These are phyloP conservation scores for Peronospora belbahrii DNA, from an alignment of 352 stramenopile species.

Conservation along the genomic window DNA sequence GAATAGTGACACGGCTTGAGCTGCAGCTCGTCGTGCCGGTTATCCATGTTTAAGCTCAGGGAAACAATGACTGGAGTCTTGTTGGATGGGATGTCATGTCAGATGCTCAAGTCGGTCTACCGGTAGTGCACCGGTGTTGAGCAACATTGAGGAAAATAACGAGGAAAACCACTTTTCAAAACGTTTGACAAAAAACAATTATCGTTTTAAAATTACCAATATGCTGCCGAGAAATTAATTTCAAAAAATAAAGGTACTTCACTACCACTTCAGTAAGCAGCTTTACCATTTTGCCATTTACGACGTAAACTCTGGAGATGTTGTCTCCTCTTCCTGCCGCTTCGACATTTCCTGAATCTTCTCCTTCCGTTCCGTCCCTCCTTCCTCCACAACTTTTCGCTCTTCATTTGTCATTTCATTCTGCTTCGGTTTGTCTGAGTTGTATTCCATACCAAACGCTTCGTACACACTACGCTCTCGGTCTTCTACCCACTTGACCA, in stretches of 20 bases:
- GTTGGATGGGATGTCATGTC: too few relatives aligned
- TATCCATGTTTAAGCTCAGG: constrained; percentile 9
- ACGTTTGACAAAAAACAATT: background rate
- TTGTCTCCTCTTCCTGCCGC: constrained; percentile 64
- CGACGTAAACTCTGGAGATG: constrained; percentile 30
- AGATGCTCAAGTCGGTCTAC: background rate
- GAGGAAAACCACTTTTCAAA: too few relatives aligned
- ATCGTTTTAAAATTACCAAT: background rate
- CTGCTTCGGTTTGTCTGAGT: constrained; percentile 11
- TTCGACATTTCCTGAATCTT: constrained; percentile 53
- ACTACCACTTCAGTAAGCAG: background rate
- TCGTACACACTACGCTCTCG: constrained; percentile 23
- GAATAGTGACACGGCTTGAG: constrained; percentile 1
- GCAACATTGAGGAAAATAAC: background rate
- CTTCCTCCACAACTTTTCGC: constrained; percentile 15
- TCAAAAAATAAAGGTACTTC: background rate
- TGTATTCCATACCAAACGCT: constrained; percentile 37
- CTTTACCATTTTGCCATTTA: background rate
- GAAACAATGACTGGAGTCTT: background rate
- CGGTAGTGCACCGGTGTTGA: background rate
- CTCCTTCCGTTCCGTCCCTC: constrained; percentile 29
- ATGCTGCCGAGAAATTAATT: too few relatives aligned
- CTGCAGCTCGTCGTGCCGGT: constrained; percentile 19
- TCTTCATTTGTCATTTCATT: constrained; percentile 10
- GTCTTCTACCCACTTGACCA: constrained; percentile 21